Base-by-base conservation (phyloP, 306 rosid species). In the Dryas drummondii region DNA sequence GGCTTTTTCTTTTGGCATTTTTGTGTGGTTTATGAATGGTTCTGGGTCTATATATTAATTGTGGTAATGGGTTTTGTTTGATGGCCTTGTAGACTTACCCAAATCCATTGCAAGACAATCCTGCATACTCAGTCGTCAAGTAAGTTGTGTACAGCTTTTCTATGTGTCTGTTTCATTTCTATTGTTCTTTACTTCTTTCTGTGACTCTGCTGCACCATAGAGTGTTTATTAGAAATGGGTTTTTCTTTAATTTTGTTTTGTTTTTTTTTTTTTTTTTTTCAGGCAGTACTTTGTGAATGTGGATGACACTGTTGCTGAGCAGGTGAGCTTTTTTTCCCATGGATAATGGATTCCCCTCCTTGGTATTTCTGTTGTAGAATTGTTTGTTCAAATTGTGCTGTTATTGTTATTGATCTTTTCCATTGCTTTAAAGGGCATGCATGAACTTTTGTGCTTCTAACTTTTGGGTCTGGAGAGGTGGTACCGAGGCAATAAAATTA, bases 71-170 rank as follows among this genome's bases (percentile, higher is more conserved):
- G 44, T 9, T 77, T 50, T 76, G 60, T 80, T 79, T 55, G 71
- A 12, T 49, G 68, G 51, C 27, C 15, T 82, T 79, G 75, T 87
- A 94, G 98, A 89, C 96, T n/a, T 83, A 77, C 76, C 14, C 83
- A 3, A 94, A 94, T 90, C 99, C 97, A 8, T 82, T 94, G 88
- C 93, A 90, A 84, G 88, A 90, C 85, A 89, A 92, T 82, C 93
- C 97, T 65, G 97, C 98, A 7, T 94, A 92, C 70, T 94, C 99
- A 15, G 99, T 92, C 2, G 99, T 94, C 15, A 94, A 92, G 98
- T 94, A 75, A 71, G 93, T 78, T 57, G 9, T 19, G 8, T 63
- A 54, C 49, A 15, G 27, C 68, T 70, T 64, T 58, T 59, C 42
- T 32, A 44, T 72, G 32, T 7, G 46, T 7, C 8, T 68, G 70